phyloP scores from a whole-genome alignment of 371 early-diverging fungal genomes.

The Zychaea mexicana region DNA sequence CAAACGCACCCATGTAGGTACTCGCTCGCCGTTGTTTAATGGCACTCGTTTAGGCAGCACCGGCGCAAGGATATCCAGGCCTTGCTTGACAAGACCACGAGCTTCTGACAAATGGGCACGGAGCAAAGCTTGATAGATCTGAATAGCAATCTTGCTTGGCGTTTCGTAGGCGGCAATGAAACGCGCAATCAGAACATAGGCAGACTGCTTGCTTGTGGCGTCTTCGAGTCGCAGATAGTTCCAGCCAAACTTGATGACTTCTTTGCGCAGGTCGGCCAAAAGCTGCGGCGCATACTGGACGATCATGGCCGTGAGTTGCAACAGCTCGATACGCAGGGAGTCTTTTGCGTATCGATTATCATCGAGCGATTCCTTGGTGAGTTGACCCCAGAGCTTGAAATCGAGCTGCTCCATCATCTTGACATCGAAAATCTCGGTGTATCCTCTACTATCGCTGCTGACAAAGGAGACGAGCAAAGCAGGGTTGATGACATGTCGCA shows the following conservation, averaged over 20 bases:
- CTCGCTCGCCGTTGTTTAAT: slow-evolving; percentile 43
- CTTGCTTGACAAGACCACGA: slow-evolving; percentile 86
- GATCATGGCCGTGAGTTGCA: slow-evolving; percentile 91
- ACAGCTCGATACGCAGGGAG: slow-evolving; percentile 81
- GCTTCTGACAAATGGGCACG: slow-evolving; percentile 88
- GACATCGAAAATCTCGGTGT: slow-evolving; percentile 61
- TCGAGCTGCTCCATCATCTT: slow-evolving; percentile 72
- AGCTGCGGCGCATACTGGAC: slow-evolving; percentile 81
- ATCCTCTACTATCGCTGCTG: slow-evolving; percentile 44
- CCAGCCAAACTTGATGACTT: slow-evolving; percentile 96
- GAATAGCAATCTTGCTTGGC: slow-evolving; percentile 88
- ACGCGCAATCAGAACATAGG: slow-evolving; percentile 89
- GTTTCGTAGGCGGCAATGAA: slow-evolving; percentile 94
- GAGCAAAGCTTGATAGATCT: slow-evolving; percentile 88
- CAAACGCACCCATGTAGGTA: slow-evolving; percentile 89
- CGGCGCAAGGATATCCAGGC: slow-evolving; percentile 90
- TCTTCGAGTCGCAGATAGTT: slow-evolving; percentile 89
- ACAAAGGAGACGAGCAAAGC: slow-evolving; percentile 69
- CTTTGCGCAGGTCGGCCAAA: slow-evolving; percentile 84
- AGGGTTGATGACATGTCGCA: slow-evolving; percentile 81
- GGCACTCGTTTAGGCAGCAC: slow-evolving; percentile 83
- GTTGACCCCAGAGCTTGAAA: slow-evolving; percentile 71
- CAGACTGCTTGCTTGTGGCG: slow-evolving; percentile 91
- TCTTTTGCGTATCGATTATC: slow-evolving; percentile 65
- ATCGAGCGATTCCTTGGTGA: slow-evolving; percentile 56